phyloP scores from a whole-genome alignment of 116 monocot species.

The Zostera marina region DNA sequence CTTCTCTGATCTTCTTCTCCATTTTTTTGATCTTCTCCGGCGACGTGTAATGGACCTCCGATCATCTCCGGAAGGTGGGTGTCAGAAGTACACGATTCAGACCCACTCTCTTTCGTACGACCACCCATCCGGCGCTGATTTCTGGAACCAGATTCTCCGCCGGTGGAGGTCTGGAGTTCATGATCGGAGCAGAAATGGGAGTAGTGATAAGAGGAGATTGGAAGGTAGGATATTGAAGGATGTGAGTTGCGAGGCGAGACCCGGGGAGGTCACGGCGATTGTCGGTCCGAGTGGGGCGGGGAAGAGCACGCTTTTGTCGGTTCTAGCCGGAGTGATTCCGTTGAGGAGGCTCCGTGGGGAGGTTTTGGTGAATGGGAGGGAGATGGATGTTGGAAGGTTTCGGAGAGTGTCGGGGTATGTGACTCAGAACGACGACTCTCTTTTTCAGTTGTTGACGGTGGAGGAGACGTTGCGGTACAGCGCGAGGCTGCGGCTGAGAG shows the following conservation, averaged over 20 bases:
- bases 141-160: not conserved
- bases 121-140: not conserved
- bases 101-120: conserved; percentile 40
- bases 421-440: conserved; percentile 72
- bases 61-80: not conserved
- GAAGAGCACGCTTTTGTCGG: conserved; percentile 75
- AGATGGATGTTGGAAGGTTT: conserved; percentile 35
- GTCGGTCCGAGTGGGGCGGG: conserved; percentile 94
- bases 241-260: conserved; percentile 56
- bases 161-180: too few species aligned
- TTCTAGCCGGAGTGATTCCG: conserved; percentile 42
- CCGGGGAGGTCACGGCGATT: conserved; percentile 69
- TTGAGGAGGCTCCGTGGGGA: conserved; percentile 24
- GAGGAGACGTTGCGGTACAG: conserved; percentile 68
- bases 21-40: conserved; percentile 2
- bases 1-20: not conserved
- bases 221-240: conserved; percentile 18
- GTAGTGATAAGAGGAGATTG: not conserved
- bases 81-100: conserved; percentile 35
- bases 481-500: conserved; percentile 41
- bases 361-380: conserved; percentile 49
- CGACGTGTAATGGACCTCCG: conserved; percentile 7
- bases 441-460: conserved; percentile 80
- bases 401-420: conserved; percentile 76
- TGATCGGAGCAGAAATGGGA: too few species aligned